These are phyloP conservation scores for Conringia planisiliqua DNA, from an alignment of 345 rosid species.

Conservation along the genomic window DNA sequence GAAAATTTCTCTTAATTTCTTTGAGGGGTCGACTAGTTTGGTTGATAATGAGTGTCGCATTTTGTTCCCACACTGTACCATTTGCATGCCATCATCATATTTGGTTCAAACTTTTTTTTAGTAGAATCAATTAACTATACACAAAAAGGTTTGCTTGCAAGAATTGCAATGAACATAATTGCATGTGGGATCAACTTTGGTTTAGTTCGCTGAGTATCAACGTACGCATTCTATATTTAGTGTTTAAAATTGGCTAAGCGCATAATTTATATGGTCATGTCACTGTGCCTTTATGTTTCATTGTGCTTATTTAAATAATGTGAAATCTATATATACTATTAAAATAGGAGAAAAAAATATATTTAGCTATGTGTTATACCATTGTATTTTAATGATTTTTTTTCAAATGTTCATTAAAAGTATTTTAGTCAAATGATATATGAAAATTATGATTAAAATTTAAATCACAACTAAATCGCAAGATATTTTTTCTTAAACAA, in stretches of 20 bases:
- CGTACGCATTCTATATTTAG: not conserved
- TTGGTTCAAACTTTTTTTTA: conserved; percentile 9
- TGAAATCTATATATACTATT: too few species aligned
- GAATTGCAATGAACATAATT: conserved; percentile 11
- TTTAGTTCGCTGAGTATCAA: conserved; percentile 22
- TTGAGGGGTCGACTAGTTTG: conserved; percentile 30
- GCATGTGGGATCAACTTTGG: conserved; percentile 30
- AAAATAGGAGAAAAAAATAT: too few species aligned
- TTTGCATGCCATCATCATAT: conserved; percentile 37
- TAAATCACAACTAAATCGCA: too few species aligned
- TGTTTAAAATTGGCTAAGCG: not conserved
- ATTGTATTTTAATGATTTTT: too few species aligned
- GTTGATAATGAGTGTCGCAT: conserved; percentile 37
- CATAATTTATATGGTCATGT: not conserved
- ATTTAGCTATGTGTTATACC: too few species aligned
- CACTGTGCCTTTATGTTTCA: not conserved
- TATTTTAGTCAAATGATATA: too few species aligned
- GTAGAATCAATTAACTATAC: conserved; percentile 8
- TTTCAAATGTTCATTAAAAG: too few species aligned
- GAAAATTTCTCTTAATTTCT: not conserved
- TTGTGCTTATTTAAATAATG: not conserved
- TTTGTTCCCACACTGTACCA: conserved; percentile 38
- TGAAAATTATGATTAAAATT: too few species aligned
- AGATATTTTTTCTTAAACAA: too few species aligned
- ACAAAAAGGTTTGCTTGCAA: conserved; percentile 23